These are phyloP conservation scores for Diaporthe sp. DNA, from an alignment of 2,329 filamentous ascomycete species.

Conservation along the genomic window DNA sequence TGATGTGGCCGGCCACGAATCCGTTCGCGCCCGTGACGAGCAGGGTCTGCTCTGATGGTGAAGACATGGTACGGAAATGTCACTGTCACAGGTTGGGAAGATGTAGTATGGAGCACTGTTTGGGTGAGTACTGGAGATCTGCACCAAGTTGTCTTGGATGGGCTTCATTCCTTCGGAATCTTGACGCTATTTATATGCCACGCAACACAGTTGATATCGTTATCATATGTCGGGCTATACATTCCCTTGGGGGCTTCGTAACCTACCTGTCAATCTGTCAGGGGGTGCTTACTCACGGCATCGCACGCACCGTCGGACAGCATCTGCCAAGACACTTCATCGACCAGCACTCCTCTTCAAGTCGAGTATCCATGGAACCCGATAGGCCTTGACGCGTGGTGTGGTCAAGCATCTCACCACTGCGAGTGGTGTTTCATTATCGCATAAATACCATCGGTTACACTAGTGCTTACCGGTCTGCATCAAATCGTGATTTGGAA, in stretches of 20 bases:
- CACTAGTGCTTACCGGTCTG: conserved; percentile 1
- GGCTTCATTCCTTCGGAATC: background rate
- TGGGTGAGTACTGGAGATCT: background rate
- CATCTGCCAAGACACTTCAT: conserved; percentile 5
- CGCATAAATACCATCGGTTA: background rate
- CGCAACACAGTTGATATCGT: background rate
- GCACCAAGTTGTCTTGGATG: background rate
- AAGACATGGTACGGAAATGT: background rate
- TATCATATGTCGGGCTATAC: background rate
- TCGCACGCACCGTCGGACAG: background rate
- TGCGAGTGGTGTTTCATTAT: background rate
- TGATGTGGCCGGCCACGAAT: conserved; percentile 24
- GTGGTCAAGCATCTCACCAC: background rate
- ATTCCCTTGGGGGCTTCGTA: background rate
- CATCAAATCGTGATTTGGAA: background rate
- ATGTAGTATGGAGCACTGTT: background rate
- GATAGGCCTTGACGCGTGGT: background rate
- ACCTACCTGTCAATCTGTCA: background rate
- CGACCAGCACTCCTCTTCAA: background rate
- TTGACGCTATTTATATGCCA: background rate
- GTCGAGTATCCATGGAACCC: background rate
- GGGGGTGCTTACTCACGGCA: conserved; percentile 11
- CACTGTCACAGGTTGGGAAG: background rate
- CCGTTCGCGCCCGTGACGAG: conserved; percentile 31
- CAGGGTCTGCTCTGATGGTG: conserved; percentile 18